phyloP scores from a whole-genome alignment of 23 red algal species.

The Gracilaria gracilis region DNA sequence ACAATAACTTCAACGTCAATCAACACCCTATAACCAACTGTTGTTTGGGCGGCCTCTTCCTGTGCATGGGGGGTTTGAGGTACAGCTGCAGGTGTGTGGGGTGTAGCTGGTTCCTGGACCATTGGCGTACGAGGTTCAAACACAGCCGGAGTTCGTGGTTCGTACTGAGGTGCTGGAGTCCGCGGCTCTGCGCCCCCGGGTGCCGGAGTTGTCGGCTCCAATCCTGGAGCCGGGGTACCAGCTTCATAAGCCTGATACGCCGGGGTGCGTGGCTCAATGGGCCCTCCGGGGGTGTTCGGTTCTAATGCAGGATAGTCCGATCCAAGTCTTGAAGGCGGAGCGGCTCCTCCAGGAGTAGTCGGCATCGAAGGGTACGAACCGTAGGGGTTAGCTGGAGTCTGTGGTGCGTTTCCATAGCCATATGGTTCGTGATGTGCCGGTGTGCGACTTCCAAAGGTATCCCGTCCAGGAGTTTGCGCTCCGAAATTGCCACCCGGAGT shows the following conservation, averaged over 20 bases:
- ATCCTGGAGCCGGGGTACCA: conserved; percentile 54
- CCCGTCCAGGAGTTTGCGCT: conserved; percentile 16
- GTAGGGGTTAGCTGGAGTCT: conserved; percentile 27
- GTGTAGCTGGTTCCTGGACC: conserved; percentile 58
- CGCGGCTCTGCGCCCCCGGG: conserved; percentile 29
- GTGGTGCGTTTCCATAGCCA: background rate
- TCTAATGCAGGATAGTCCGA: conserved; percentile 27
- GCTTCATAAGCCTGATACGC: conserved; percentile 19
- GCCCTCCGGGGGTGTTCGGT: conserved; percentile 37
- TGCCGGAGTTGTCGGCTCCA: conserved; percentile 58
- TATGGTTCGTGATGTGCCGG: conserved; percentile 8
- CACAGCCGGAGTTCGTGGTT: conserved; percentile 62
- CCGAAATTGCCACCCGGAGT: conserved; percentile 47
- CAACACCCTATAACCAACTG: conserved; percentile 59
- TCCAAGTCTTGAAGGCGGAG: background rate
- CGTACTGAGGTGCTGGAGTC: conserved; percentile 46
- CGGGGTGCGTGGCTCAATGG: conserved; percentile 52
- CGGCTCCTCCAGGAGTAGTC: conserved; percentile 18
- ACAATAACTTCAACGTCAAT: conserved; percentile 70
- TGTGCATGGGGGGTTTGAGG: conserved; percentile 64
- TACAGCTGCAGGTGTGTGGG: conserved; percentile 54
- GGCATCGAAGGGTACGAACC: conserved; percentile 6
- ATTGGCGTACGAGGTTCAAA: conserved; percentile 63
- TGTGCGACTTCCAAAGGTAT: conserved; percentile 24
- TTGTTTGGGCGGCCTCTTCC: conserved; percentile 9